Evolutionary conservation across 1,284 basidiomycete genomes (phyloP).

Genomic region (Boletus smithii): DNA sequence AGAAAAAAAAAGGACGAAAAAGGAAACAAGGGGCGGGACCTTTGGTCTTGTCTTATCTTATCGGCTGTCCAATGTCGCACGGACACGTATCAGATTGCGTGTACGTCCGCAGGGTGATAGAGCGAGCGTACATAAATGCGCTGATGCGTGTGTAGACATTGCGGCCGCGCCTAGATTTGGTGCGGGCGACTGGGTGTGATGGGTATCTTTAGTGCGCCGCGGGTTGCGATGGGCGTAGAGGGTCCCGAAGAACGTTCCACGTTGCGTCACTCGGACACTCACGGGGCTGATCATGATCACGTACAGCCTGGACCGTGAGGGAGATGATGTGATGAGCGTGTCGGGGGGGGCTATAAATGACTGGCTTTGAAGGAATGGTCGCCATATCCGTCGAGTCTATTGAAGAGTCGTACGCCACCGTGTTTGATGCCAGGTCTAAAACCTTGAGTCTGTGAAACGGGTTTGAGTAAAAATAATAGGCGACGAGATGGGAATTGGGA

Average conservation of each 20-base stretch:
- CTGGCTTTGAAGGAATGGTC: too few relatives aligned
- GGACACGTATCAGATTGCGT: conserved; percentile 26
- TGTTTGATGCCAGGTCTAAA: too few relatives aligned
- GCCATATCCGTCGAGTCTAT: too few relatives aligned
- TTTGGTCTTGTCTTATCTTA: conserved; percentile 34
- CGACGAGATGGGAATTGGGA: conserved; percentile 18
- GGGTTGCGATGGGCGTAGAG: conserved; percentile 22
- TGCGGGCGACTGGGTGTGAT: conserved; percentile 7
- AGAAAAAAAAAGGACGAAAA: conserved; percentile 13
- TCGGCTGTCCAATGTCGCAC: conserved; percentile 20
- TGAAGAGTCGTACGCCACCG: too few relatives aligned
- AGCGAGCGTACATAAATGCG: conserved; percentile 14
- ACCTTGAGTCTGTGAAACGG: conserved; percentile 8
- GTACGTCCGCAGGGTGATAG: conserved; percentile 18
- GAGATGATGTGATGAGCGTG: too few relatives aligned
- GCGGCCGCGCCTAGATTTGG: conserved; percentile 11
- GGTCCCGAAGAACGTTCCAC: conserved; percentile 21
- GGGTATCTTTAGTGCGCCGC: conserved; percentile 13
- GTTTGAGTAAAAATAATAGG: not conserved
- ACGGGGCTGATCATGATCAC: too few relatives aligned
- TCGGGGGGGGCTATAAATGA: too few relatives aligned
- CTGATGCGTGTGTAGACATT: conserved; percentile 9
- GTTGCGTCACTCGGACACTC: conserved; percentile 11
- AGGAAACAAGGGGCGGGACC: conserved; percentile 14
- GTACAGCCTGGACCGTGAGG: conserved; percentile 23